Base-by-base conservation (phyloP, 805 yeast genomes). In the Nakazawaea wickerhamii region DNA sequence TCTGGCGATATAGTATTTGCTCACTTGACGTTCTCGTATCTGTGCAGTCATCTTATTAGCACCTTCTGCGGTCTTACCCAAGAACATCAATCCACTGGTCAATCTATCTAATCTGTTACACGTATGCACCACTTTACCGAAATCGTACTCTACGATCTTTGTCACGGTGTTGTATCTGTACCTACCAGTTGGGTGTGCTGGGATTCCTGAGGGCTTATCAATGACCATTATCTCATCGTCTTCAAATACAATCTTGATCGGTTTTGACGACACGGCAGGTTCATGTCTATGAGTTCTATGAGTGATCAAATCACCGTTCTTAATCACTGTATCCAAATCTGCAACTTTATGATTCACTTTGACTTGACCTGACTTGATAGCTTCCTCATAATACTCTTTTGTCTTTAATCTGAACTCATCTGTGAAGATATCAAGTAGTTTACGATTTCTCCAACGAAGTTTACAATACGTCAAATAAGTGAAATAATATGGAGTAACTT, bases 111-210 rank as follows among this genome's bases (percentile, higher is more conserved):
- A 67, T 46, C 99, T 69, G 59, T 90, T 90, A 56, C 96, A 88
- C 0, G 93, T 68, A 57, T 89, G 96, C 1, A 84, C 91, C 2
- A 65, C 63, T 32, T 73, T 65, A 1, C 81, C 82, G 46, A 70
- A 59, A 52, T 90, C 95, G 42, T 78, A 76, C 58, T 86, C 81
- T 50, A 93, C 61, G 4, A 88, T 76, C 58, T 81, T 82, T 9
- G 95, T 85, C 17, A 87, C 74, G 0, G 95, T 77, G 58, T 81
- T 77, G 61, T 78, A 77, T 56, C 93, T 57, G 68, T 81, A 79
- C 49, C 90, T 64, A 0, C 98, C 99, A 0, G 96, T 84, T 3
- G 99, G 98, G 59, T 93, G 99, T 0, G 87, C 95, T 0, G 99
- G 97, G 2, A 93, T 73, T 0, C 99, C 97, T 4, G 93, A 75